Percentiles rank a stretch among this genome's conserved stretches.
phyloP scores from a whole-genome alignment of 1,284 basidiomycete species.

The Moesziomyces sp. region DNA sequence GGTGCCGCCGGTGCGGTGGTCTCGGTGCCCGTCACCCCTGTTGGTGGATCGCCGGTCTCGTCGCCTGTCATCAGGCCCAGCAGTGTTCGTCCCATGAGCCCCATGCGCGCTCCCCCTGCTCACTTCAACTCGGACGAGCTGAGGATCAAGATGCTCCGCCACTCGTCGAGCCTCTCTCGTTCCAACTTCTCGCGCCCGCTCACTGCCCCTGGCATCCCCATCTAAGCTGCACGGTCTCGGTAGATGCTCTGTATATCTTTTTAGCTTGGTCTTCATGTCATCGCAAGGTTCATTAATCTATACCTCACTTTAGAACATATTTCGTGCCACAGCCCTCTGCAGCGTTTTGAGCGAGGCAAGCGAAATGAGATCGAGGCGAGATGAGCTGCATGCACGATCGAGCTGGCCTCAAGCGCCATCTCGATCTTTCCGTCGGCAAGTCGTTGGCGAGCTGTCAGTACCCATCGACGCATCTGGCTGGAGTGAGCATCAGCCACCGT shows the following conservation, averaged over 20 bases:
- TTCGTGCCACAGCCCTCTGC: no score
- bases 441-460: not conserved
- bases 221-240: not conserved
- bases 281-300: not conserved
- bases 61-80: constrained; percentile 25
- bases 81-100: constrained; percentile 38
- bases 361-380: no score
- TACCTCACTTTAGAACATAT: not conserved
- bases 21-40: constrained; percentile 22
- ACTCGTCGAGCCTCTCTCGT: constrained; percentile 22
- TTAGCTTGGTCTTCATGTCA: not conserved
- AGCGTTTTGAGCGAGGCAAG: no score
- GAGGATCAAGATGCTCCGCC: constrained; percentile 43
- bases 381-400: not conserved
- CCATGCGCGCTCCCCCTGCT: constrained; percentile 33
- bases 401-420: not conserved
- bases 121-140: constrained; percentile 40
- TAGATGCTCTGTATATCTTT: not conserved
- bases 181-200: constrained; percentile 28
- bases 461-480: not conserved
- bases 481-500: no score
- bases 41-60: constrained; percentile 15
- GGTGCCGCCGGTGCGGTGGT: constrained; percentile 21
- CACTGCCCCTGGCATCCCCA: constrained; percentile 35
- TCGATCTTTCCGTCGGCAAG: not conserved